Evolutionary conservation across 805 yeast genomes (phyloP).

Genomic region (Hagleromyces aurorensis): DNA sequence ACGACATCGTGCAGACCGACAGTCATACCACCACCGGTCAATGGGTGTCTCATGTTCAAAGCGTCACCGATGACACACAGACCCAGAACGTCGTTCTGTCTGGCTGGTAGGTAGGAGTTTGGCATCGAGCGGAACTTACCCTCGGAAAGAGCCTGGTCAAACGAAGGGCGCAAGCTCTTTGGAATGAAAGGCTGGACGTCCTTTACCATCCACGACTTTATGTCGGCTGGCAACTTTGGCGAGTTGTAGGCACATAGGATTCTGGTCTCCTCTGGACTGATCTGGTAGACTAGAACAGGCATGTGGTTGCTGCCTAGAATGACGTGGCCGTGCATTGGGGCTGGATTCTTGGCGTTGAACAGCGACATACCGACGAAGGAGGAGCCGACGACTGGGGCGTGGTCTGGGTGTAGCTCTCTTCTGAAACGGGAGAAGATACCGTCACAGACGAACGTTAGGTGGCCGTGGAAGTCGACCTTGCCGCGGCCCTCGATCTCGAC

Average conservation of each 20-base stretch:
- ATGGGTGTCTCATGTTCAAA: slow-evolving; percentile 94
- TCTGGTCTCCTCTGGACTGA: slow-evolving; percentile 73
- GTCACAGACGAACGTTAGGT: slow-evolving; percentile 74
- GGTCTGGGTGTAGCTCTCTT: slow-evolving; percentile 53
- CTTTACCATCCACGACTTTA: slow-evolving; percentile 49
- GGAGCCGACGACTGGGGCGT: slow-evolving; percentile 63
- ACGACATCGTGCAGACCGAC: slow-evolving; percentile 87
- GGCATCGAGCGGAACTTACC: slow-evolving; percentile 80
- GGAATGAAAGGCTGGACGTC: slow-evolving; percentile 69
- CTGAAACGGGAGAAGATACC: slow-evolving; percentile 93
- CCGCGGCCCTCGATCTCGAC: slow-evolving; percentile 42
- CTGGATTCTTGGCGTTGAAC: slow-evolving; percentile 66
- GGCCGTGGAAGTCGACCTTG: slow-evolving; percentile 42
- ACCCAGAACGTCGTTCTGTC: slow-evolving; percentile 63
- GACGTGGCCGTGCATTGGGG: slow-evolving; percentile 79
- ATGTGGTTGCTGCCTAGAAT: slow-evolving; percentile 70
- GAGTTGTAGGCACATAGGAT: slow-evolving; percentile 83
- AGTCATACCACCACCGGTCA: slow-evolving; percentile 99
- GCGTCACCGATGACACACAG: slow-evolving; percentile 85
- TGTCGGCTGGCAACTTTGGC: slow-evolving; percentile 61
- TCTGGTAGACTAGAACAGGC: slow-evolving; percentile 85
- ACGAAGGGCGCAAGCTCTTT: slow-evolving; percentile 52
- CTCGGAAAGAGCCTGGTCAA: slow-evolving; percentile 51
- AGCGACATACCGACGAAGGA: slow-evolving; percentile 83
- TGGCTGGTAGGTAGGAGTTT: slow-evolving; percentile 81